Percentiles rank a stretch among this genome's conserved stretches.
Evolutionary conservation across 345 rosid species (phyloP).

Genomic region (Pistacia atlantica): DNA sequence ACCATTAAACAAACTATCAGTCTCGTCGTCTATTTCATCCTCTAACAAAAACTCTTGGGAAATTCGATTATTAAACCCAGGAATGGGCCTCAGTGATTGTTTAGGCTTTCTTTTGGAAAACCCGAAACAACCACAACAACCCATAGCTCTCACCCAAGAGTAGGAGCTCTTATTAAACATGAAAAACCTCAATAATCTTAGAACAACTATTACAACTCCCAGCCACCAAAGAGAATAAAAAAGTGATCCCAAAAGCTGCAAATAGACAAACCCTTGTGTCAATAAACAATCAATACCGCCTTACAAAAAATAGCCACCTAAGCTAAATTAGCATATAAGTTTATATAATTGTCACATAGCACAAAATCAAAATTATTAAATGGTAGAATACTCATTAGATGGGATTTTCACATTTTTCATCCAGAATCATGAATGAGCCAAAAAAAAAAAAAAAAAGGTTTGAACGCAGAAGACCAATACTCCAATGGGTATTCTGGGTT

Average conservation of each 20-base stretch:
- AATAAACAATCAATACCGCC: slow-evolving; percentile 8
- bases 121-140: slow-evolving; percentile 96
- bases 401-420: too few relatives aligned
- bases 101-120: slow-evolving; percentile 50
- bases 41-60: slow-evolving; percentile 63
- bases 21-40: slow-evolving; percentile 58
- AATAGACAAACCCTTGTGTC: slow-evolving; percentile 15
- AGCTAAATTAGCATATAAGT: neutral
- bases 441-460: too few relatives aligned
- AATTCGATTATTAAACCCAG: slow-evolving; percentile 35
- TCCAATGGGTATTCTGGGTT: neutral
- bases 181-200: slow-evolving; percentile 25
- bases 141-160: slow-evolving; percentile 64
- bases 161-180: slow-evolving; percentile 56
- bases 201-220: slow-evolving; percentile 27
- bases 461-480: neutral
- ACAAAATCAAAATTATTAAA: too few relatives aligned
- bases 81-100: slow-evolving; percentile 31
- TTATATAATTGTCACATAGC: neutral
- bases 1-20: slow-evolving; percentile 53
- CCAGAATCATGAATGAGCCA: too few relatives aligned
- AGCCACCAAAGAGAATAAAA: slow-evolving; percentile 16
- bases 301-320: neutral
- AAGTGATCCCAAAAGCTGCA: slow-evolving; percentile 35
- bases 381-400: too few relatives aligned